Percentiles rank a stretch among this genome's conserved stretches.
Evolutionary conservation across 1,139 yeast species (phyloP).

Genomic region (Diutina ranongensis): DNA sequence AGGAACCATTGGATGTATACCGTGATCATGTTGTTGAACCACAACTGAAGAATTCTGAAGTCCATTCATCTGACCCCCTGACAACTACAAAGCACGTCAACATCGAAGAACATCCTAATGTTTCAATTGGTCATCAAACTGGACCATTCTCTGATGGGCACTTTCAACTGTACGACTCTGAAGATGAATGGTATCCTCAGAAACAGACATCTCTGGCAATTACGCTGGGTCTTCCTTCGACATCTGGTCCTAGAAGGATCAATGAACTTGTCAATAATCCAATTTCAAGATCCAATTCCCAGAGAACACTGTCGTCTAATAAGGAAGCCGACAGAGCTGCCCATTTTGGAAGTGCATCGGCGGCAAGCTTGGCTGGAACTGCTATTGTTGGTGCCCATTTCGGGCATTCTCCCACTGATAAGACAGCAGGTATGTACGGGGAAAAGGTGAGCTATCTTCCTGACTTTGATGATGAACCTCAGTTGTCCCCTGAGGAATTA

Average conservation of each 20-base stretch:
- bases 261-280: not conserved
- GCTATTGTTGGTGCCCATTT: slow-evolving; percentile 5
- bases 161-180: not conserved
- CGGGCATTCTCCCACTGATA: not conserved
- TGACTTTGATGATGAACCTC: not conserved
- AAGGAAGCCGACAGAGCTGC: not conserved
- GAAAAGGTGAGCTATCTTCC: not conserved
- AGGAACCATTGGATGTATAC: too few relatives aligned
- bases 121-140: too few relatives aligned
- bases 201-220: not conserved
- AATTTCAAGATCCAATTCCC: not conserved
- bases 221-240: not conserved
- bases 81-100: too few relatives aligned
- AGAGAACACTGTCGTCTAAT: not conserved
- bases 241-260: not conserved
- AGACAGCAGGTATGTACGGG: not conserved
- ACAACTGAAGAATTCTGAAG: too few relatives aligned
- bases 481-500: not conserved
- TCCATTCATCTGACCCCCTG: too few relatives aligned
- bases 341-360: not conserved
- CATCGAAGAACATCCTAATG: too few relatives aligned
- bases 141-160: not conserved
- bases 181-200: not conserved
- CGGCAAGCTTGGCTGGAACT: slow-evolving; percentile 2
- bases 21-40: too few relatives aligned